These are phyloP conservation scores for Myxozyma melibiosi DNA, from an alignment of 805 yeast species.

Conservation along the genomic window DNA sequence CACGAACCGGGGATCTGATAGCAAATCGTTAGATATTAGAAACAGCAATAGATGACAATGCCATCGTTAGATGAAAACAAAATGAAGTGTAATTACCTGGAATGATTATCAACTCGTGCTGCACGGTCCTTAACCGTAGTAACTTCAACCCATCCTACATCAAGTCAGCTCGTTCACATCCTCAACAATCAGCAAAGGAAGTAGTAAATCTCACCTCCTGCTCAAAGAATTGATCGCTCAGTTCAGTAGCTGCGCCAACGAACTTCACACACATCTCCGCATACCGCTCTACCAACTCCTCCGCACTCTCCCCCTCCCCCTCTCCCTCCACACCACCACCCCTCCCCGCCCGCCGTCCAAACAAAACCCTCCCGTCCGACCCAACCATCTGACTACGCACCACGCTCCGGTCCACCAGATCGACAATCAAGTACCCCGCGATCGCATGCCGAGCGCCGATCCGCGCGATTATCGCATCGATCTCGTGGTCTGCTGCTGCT, in stretches of 20 bases:
- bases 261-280: conserved; percentile 22
- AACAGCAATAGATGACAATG: not conserved
- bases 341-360: not conserved
- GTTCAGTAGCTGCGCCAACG: conserved; percentile 14
- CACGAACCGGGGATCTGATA: conserved; percentile 18
- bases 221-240: conserved; percentile 17
- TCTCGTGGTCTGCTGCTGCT: conserved; percentile 15
- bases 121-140: conserved; percentile 28
- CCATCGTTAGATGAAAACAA: not conserved
- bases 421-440: conserved; percentile 22
- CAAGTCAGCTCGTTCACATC: too few species aligned
- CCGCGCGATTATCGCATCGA: conserved; percentile 26
- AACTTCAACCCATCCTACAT: conserved; percentile 23
- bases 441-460: conserved; percentile 25
- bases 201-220: conserved; percentile 11
- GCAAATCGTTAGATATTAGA: not conserved
- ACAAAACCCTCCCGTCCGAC: conserved; percentile 14
- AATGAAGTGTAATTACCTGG: conserved; percentile 19
- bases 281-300: conserved; percentile 10
- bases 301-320: not conserved
- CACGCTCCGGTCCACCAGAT: conserved; percentile 11
- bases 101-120: conserved; percentile 30
- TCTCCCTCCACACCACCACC: not conserved
- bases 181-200: not conserved
- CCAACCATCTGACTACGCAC: conserved; percentile 17